These are phyloP conservation scores for Panaeolus papilionaceus DNA, from an alignment of 768 basidiomycete genomes.

Conservation along the genomic window DNA sequence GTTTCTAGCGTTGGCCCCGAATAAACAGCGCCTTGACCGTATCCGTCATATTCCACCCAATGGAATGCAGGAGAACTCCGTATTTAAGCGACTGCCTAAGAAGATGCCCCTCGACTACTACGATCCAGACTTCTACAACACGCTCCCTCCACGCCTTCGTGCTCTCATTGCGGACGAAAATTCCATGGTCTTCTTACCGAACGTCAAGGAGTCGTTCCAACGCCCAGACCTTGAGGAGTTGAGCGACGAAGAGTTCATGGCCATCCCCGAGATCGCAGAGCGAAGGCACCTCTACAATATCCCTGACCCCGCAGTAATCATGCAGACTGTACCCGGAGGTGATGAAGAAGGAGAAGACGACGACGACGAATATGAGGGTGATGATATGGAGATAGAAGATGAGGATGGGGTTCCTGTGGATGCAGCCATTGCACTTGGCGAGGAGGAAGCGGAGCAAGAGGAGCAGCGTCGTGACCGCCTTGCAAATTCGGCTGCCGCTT, in stretches of 20 bases:
- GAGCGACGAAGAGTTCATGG: constrained; percentile 6
- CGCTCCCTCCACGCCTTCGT: background rate
- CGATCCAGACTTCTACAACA: constrained; percentile 12
- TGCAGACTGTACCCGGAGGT: background rate
- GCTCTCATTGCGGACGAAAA: constrained; percentile 3
- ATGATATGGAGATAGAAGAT: constrained; percentile 10
- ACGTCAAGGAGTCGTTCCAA: background rate
- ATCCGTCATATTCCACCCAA: background rate
- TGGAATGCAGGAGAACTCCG: background rate
- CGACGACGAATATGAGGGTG: background rate
- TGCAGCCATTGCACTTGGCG: background rate
- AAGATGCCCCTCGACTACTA: constrained; percentile 16
- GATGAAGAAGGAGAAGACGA: constrained; percentile 9
- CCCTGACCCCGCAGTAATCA: background rate
- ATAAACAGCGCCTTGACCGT: background rate
- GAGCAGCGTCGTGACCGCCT: background rate
- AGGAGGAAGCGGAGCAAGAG: background rate
- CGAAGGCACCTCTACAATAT: background rate
- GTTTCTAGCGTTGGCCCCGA: background rate
- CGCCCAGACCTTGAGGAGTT: constrained; percentile 9
- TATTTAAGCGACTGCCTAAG: constrained; percentile 1
- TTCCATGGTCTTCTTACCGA: constrained; percentile 5
- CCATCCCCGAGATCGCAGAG: background rate
- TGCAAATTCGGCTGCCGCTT: background rate
- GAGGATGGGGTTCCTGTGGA: constrained; percentile 12